phyloP scores from a whole-genome alignment of 768 basidiomycete species.

The Boletus pseudopeckii region DNA sequence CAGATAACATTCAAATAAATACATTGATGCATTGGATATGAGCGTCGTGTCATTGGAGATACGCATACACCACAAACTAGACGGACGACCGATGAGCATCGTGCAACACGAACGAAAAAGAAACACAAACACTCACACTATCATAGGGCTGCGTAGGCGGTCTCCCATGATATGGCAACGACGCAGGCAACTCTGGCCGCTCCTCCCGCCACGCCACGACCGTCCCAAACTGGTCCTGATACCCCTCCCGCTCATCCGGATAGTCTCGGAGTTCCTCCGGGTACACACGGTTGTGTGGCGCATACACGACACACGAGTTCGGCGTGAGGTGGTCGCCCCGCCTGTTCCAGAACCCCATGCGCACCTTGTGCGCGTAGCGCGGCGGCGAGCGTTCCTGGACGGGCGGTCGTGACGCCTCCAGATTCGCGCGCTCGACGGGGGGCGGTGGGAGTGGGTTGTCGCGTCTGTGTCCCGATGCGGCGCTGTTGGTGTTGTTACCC shows the following conservation, averaged over 20 bases:
- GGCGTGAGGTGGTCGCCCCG: slow-evolving; percentile 68
- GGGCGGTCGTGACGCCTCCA: slow-evolving; percentile 27
- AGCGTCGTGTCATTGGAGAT: slow-evolving; percentile 19
- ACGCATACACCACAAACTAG: slow-evolving; percentile 43
- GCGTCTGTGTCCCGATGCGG: slow-evolving; percentile 5
- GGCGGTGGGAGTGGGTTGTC: slow-evolving; percentile 32
- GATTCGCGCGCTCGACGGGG: slow-evolving; percentile 23
- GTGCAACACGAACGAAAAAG: background rate
- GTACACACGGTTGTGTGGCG: slow-evolving; percentile 52
- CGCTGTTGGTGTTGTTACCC: background rate
- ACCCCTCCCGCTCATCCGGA: slow-evolving; percentile 53
- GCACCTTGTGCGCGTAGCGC: slow-evolving; percentile 34
- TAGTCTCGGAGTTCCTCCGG: slow-evolving; percentile 61
- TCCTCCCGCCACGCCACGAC: slow-evolving; percentile 39
- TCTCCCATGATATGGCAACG: slow-evolving; percentile 55
- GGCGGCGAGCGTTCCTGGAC: slow-evolving; percentile 30
- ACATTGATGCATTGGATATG: background rate
- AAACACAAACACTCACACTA: slow-evolving; percentile 33
- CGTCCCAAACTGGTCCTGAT: slow-evolving; percentile 49
- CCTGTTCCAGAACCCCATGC: slow-evolving; percentile 69
- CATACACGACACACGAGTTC: slow-evolving; percentile 60
- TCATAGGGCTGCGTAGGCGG: slow-evolving; percentile 56
- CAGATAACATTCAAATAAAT: slow-evolving; percentile 21
- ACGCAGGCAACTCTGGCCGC: slow-evolving; percentile 59
- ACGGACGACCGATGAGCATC: background rate